Evolutionary conservation across 169 alveolate genomes (phyloP).

Genomic region (Cryptosporidium meleagridis): DNA sequence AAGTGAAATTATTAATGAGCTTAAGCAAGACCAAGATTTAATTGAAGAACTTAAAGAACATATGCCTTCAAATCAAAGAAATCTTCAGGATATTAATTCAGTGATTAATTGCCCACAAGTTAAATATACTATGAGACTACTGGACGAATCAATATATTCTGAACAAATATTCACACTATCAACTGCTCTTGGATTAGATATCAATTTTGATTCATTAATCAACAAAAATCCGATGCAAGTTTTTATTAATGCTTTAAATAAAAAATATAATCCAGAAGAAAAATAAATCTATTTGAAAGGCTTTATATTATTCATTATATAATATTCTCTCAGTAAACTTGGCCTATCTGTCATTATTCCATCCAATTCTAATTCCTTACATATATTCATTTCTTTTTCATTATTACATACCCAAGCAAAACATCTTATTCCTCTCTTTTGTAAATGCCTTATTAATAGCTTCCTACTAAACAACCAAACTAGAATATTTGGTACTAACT

Average conservation of each 20-base stretch:
- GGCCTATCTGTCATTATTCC: constrained; percentile 71
- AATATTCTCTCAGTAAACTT: constrained; percentile 52
- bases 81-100: neutral
- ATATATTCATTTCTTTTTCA: constrained; percentile 42
- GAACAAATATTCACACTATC: constrained; percentile 37
- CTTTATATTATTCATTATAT: constrained; percentile 9
- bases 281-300: constrained; percentile 28
- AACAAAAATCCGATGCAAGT: constrained; percentile 51
- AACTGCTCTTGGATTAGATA: constrained; percentile 46
- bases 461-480: constrained; percentile 44
- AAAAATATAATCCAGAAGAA: constrained; percentile 34
- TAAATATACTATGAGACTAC: constrained; percentile 53
- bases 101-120: constrained; percentile 67
- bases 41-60: constrained; percentile 34
- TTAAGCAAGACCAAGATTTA: constrained; percentile 6
- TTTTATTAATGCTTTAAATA: constrained; percentile 47
- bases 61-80: constrained; percentile 50
- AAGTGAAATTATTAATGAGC: neutral
- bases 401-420: constrained; percentile 74
- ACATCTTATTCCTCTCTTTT: constrained; percentile 67
- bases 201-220: neutral
- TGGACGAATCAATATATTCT: constrained; percentile 67
- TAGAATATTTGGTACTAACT: constrained; percentile 8
- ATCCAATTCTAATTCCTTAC: constrained; percentile 52
- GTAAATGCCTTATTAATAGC: constrained; percentile 41